Conservation (phyloP, 2,329 filamentous ascomycete genomes). For the Ophiocordyceps camponoti-leonardi region DNA sequence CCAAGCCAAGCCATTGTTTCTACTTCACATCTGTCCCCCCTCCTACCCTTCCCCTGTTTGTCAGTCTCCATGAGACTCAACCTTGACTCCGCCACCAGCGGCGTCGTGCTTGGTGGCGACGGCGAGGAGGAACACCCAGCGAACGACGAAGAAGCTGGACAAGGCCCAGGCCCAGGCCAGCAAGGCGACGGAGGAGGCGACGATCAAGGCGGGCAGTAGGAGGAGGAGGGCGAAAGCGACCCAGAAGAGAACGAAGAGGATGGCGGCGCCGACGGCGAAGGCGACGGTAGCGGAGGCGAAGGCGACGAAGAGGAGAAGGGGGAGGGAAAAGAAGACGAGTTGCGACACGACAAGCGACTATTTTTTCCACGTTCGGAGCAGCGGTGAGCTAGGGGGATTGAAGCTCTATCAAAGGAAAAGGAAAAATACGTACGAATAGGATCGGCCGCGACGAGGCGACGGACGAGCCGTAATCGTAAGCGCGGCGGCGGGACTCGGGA, state of each 20-base stretch:
- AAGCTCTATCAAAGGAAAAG: no score
- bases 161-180: constrained; percentile 53
- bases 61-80: no score
- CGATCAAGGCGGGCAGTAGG: constrained; percentile 49
- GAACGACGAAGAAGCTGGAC: constrained; percentile 34
- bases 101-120: constrained; percentile 4
- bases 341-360: constrained; percentile 54
- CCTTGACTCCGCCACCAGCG: background rate
- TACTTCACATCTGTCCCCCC: no score
- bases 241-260: constrained; percentile 52
- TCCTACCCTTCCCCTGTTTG: no score
- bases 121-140: constrained; percentile 23
- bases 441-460: constrained; percentile 51
- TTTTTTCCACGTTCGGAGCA: no score
- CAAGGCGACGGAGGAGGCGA: constrained; percentile 44
- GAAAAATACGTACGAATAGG: constrained; percentile 38
- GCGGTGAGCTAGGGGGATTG: no score
- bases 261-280: constrained; percentile 42
- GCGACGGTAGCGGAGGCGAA: constrained; percentile 47
- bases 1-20: background rate
- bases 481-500: constrained; percentile 39
- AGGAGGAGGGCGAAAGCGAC: constrained; percentile 48
- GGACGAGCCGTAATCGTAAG: constrained; percentile 31
- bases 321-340: constrained; percentile 45
- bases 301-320: constrained; percentile 48